A percentile compares a stretch with the other conserved stretches of the same genome.
phyloP scores from a whole-genome alignment of 257 asterid species.

The Nicotiana knightiana region DNA sequence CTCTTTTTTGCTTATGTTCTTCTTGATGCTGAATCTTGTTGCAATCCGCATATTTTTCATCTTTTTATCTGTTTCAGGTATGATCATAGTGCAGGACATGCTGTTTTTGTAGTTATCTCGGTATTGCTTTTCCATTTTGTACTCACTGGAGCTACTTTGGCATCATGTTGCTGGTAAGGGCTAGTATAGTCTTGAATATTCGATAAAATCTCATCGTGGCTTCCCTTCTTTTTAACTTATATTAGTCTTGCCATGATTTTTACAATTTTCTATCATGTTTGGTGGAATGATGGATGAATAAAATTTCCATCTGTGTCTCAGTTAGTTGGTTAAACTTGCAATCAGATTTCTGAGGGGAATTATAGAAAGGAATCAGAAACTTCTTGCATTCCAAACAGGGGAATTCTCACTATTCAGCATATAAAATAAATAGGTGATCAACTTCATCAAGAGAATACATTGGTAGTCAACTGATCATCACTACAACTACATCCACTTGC shows the following conservation, averaged over 20 bases:
- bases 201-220: background rate
- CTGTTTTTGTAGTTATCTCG: constrained; percentile 77
- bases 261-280: background rate
- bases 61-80: constrained; percentile 57
- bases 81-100: constrained; percentile 88
- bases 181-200: background rate
- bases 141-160: constrained; percentile 76
- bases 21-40: constrained; percentile 15
- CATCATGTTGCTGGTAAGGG: constrained; percentile 86
- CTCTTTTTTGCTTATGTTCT: background rate
- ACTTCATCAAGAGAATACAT: background rate
- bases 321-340: background rate
- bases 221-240: background rate
- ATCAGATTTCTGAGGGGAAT: background rate
- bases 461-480: background rate
- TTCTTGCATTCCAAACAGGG: background rate
- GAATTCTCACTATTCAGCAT: background rate
- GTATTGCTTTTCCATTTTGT: constrained; percentile 80
- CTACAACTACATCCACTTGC: background rate
- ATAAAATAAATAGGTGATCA: background rate
- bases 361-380: background rate
- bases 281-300: background rate
- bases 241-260: background rate
- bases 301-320: background rate
- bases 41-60: background rate